A percentile compares a stretch with the other conserved stretches of the same genome.
Conservation (phyloP, 2,329 filamentous ascomycete species). For the Monilinia fructicola region DNA sequence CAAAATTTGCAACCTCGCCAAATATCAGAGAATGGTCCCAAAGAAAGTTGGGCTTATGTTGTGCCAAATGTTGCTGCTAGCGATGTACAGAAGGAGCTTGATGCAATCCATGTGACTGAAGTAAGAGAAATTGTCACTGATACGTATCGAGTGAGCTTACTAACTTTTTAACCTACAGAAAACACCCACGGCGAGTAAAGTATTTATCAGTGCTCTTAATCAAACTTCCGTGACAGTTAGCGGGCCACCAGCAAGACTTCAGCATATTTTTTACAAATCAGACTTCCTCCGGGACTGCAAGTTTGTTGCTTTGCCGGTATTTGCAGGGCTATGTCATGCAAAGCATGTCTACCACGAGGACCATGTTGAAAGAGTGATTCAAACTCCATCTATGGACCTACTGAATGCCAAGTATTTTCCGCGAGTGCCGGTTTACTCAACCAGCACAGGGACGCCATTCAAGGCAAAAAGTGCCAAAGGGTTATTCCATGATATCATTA, state of each 20-base stretch:
- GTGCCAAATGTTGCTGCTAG: conserved; percentile 40
- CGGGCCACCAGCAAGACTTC: conserved; percentile 10
- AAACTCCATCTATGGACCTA: conserved; percentile 23
- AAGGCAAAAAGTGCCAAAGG: conserved; percentile 32
- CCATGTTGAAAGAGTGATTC: conserved; percentile 38
- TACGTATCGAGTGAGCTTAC: not conserved
- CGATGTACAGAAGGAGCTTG: conserved; percentile 44
- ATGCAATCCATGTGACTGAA: conserved; percentile 39
- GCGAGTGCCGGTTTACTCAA: conserved; percentile 40
- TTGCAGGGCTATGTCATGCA: conserved; percentile 45
- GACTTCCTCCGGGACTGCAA: conserved; percentile 27
- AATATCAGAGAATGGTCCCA: conserved; percentile 21
- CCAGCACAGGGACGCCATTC: conserved; percentile 39
- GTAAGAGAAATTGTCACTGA: not conserved
- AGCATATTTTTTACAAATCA: conserved; percentile 16
- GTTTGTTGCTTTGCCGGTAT: conserved; percentile 42
- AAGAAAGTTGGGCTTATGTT: conserved; percentile 47
- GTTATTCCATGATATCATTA: conserved; percentile 37
- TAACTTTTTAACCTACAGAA: not conserved
- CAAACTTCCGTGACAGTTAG: not conserved
- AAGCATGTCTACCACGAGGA: conserved; percentile 43
- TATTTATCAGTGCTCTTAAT: conserved; percentile 11
- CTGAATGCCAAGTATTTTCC: conserved; percentile 21
- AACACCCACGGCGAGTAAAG: conserved; percentile 20
- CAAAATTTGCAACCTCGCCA: conserved; percentile 45